Conservation (phyloP, 371 early-diverging fungal genomes). For the Choanephora cucurbitarum region DNA sequence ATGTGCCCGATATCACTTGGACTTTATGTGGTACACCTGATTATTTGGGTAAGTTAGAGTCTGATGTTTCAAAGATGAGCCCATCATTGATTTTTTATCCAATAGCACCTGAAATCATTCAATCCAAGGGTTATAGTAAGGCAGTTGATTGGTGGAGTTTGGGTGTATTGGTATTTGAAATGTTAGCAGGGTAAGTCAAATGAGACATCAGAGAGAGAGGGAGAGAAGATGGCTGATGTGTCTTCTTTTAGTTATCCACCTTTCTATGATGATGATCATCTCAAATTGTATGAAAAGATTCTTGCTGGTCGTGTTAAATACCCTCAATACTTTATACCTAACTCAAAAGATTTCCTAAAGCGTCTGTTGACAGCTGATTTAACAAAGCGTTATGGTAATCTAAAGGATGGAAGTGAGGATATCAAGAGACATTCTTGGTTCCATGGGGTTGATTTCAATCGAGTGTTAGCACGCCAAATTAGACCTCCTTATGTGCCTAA, state of each 20-base stretch:
- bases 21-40: conserved; percentile 99
- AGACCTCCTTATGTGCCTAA: conserved; percentile 92
- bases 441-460: conserved; percentile 90
- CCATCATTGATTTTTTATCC: background rate
- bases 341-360: conserved; percentile 90
- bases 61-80: background rate
- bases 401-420: conserved; percentile 86
- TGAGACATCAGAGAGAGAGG: too few relatives aligned
- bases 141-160: conserved; percentile 99
- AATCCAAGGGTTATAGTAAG: conserved; percentile 91
- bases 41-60: conserved; percentile 64
- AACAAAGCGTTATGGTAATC: conserved; percentile 89
- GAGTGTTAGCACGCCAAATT: conserved; percentile 72
- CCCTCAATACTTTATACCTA: conserved; percentile 91
- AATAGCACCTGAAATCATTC: conserved; percentile 94
- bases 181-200: conserved; percentile 69
- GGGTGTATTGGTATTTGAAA: conserved; percentile 96
- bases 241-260: conserved; percentile 66
- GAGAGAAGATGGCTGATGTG: too few relatives aligned
- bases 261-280: conserved; percentile 96
- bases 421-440: conserved; percentile 98
- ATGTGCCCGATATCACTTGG: conserved; percentile 93
- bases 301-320: conserved; percentile 84
- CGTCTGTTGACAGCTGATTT: conserved; percentile 85
- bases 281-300: conserved; percentile 95